Evolutionary conservation across 495 filamentous ascomycete species (phyloP).

Genomic region (Pyronema omphalodes): DNA sequence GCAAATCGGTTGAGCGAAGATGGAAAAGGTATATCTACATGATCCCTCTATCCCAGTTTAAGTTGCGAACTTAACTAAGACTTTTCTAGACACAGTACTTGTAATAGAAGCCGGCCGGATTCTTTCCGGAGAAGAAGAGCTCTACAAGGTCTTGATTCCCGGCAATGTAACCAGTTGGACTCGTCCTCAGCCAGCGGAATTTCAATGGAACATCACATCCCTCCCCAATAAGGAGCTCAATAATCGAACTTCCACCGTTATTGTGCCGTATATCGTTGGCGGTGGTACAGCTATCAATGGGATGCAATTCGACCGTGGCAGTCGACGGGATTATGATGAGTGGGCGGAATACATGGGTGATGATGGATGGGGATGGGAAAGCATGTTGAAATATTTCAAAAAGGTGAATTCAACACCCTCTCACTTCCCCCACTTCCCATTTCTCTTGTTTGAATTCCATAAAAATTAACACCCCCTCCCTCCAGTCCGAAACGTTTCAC

Average conservation of each 20-base stretch:
- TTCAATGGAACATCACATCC: constrained; percentile 23
- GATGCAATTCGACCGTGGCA: constrained; percentile 32
- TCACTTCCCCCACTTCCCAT: no score
- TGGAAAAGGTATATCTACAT: constrained; percentile 11
- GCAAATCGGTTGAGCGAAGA: constrained; percentile 30
- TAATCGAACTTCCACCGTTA: constrained; percentile 16
- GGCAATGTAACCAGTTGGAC: constrained; percentile 27
- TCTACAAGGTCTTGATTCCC: constrained; percentile 19
- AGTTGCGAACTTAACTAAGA: no score
- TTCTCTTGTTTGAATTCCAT: background rate
- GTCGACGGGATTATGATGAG: constrained; percentile 26
- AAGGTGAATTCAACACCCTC: no score
- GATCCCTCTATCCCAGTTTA: no score
- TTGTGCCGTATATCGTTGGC: constrained; percentile 20
- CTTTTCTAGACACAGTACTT: background rate
- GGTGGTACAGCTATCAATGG: constrained; percentile 34
- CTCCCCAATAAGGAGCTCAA: constrained; percentile 9
- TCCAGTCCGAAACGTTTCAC: constrained; percentile 26
- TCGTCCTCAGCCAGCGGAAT: constrained; percentile 12
- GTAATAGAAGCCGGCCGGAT: constrained; percentile 39
- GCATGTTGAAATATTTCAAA: constrained; percentile 29
- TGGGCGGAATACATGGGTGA: constrained; percentile 33
- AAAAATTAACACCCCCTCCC: background rate
- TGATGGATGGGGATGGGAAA: constrained; percentile 29
- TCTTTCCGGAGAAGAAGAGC: constrained; percentile 29